Evolutionary conservation across 768 basidiomycete species (phyloP), one percentile per base, ranked within the genome.

Genomic region (Podaxis pistillaris): DNA sequence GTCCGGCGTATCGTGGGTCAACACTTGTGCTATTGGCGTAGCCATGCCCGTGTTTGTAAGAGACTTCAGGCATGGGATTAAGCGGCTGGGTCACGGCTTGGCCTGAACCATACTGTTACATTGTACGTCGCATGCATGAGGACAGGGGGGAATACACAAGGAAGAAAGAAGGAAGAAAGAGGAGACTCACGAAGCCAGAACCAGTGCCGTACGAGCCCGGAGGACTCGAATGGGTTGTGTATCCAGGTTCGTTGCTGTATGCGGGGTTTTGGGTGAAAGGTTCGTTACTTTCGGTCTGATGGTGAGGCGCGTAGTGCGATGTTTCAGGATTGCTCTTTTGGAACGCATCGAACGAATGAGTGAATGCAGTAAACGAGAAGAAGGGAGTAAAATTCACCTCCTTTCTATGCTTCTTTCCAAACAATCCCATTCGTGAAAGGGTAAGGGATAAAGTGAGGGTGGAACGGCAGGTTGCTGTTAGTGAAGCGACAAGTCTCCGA

Each of bases 351-450:
- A 36, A n/a, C 3, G 7, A 56, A 15, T 17, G 9, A 22, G 19
- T 46, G 19, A 30, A 4, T 22, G 15, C 12, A 28, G 19, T 11
- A 11, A 6, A 11, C 9, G 3, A 36, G 47, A 44, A 24, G 17
- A 53, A 17, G 22, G 24, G 28, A 46, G n/a, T 2, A n/a, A 24
- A 52, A 56, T 62, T 13, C 15, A 58, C 51, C 7, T 63, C 53
- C 19, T 62, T 46, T 33, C 38, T 63, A 13, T 55, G 51, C 40
- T 60, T 61, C 51, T 47, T 62, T 30, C 46, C 17, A 24, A 55
- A 62, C 6, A 44, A 47, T 47, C 61, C 46, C 54, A 62, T 53
- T 24, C 22, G 9, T 46, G 8, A 50, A 24, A 50, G 49, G 3
- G 2, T 5, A 12, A 41, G 2, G 12, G 13, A n/a, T 11, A 13